A percentile compares a stretch with the other conserved stretches of the same genome.
These are phyloP conservation scores for Orychophragmus violaceus DNA, from an alignment of 345 rosid genomes.

Conservation along the genomic window DNA sequence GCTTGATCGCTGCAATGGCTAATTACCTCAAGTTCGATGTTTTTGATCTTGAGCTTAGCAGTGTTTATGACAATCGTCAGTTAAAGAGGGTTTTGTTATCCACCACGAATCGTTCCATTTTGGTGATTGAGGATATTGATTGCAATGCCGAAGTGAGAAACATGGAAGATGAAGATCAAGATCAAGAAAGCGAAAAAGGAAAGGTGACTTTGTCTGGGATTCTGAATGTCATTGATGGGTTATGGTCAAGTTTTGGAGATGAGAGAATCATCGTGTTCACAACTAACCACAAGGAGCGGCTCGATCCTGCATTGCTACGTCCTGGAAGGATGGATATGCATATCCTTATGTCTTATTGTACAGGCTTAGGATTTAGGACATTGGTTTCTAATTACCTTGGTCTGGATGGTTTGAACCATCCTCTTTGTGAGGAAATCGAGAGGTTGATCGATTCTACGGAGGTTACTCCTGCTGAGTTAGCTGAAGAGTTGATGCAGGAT, in stretches of 20 bases:
- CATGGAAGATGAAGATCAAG: slow-evolving; percentile 9
- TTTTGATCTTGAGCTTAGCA: slow-evolving; percentile 45
- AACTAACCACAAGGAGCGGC: slow-evolving; percentile 29
- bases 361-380: slow-evolving; percentile 33
- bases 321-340: slow-evolving; percentile 45
- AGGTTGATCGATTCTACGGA: slow-evolving; percentile 24
- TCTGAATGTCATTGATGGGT: slow-evolving; percentile 31
- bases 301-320: slow-evolving; percentile 32
- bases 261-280: slow-evolving; percentile 35
- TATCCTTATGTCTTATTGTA: slow-evolving; percentile 37
- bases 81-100: slow-evolving; percentile 38
- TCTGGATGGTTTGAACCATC: slow-evolving; percentile 24
- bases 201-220: slow-evolving; percentile 33
- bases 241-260: slow-evolving; percentile 35
- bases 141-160: slow-evolving; percentile 31
- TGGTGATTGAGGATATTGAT: slow-evolving; percentile 57
- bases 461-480: slow-evolving; percentile 44
- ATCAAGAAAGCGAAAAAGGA: background rate
- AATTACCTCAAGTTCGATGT: slow-evolving; percentile 49
- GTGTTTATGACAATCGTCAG: slow-evolving; percentile 31
- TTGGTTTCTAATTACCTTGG: slow-evolving; percentile 40
- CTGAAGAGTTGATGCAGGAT: slow-evolving; percentile 46
- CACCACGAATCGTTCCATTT: slow-evolving; percentile 42
- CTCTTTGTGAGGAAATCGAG: slow-evolving; percentile 28
- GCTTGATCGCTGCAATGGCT: slow-evolving; percentile 58